These are phyloP conservation scores for Aspergillus sclerotioniger DNA, from an alignment of 495 filamentous ascomycete species.

Conservation along the genomic window DNA sequence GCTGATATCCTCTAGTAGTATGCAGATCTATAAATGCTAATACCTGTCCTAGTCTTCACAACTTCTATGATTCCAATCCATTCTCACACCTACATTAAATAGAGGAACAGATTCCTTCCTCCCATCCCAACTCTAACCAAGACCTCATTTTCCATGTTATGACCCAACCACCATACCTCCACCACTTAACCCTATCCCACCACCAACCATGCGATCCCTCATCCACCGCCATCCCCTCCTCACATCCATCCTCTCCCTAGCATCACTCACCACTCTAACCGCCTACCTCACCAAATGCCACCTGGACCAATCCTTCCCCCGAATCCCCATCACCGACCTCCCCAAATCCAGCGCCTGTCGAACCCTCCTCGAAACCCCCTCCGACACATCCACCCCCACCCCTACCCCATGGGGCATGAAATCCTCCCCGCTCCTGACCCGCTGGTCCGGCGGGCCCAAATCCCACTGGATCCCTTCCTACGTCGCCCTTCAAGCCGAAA, in stretches of 20 bases:
- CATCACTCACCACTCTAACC: background rate
- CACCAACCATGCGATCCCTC: background rate
- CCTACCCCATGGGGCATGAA: conserved; percentile 12
- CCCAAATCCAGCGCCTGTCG: conserved; percentile 18
- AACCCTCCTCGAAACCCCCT: conserved; percentile 8
- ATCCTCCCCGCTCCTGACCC: conserved; percentile 8
- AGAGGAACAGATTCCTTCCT: too few relatives aligned
- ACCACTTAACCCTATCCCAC: background rate
- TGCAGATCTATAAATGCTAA: too few relatives aligned
- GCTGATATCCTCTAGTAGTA: too few relatives aligned
- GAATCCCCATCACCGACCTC: conserved; percentile 5
- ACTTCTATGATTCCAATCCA: too few relatives aligned
- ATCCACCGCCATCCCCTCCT: background rate
- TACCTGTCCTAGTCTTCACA: too few relatives aligned
- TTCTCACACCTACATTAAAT: too few relatives aligned
- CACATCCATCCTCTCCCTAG: background rate
- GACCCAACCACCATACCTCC: too few relatives aligned
- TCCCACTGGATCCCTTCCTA: conserved; percentile 17
- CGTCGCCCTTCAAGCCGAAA: conserved; percentile 13
- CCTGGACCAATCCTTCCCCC: background rate
- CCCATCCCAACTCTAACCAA: too few relatives aligned
- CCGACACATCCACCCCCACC: background rate
- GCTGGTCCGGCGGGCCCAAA: conserved; percentile 9
- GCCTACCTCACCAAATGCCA: background rate
- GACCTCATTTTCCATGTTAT: too few relatives aligned